A percentile compares a stretch with the other conserved stretches of the same genome.
phyloP scores from a whole-genome alignment of 2,329 filamentous ascomycete genomes.

The Aspergillus udagawae region DNA sequence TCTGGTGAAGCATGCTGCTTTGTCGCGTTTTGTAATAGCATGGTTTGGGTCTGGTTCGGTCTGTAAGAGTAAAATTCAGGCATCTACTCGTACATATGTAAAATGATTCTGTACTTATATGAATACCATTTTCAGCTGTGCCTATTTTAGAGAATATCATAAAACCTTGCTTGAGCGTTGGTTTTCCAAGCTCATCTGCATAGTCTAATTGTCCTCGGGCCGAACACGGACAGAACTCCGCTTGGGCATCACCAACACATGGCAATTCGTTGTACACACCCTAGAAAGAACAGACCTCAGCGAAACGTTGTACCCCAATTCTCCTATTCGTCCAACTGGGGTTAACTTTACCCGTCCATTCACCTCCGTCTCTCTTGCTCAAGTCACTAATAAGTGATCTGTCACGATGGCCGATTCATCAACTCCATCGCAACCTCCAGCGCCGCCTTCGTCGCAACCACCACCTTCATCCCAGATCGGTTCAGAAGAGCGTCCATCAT shows the following conservation, averaged over 20 bases:
- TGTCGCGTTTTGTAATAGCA: not conserved
- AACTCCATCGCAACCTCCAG: conserved; percentile 21
- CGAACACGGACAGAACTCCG: conserved; percentile 2
- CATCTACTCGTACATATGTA: not conserved
- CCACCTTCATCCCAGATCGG: conserved; percentile 20
- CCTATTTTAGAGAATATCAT: not conserved
- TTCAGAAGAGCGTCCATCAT: conserved; percentile 20
- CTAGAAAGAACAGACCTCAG: not conserved
- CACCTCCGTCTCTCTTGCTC: conserved; percentile 16
- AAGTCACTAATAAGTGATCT: conserved; percentile 13
- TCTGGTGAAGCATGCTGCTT: not conserved
- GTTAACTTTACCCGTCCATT: conserved; percentile 5
- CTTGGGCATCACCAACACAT: not conserved
- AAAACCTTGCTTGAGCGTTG: not conserved
- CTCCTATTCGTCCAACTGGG: conserved; percentile 6
- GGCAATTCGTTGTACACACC: not conserved
- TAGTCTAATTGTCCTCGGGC: not conserved
- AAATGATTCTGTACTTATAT: not conserved
- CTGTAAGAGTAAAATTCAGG: not conserved
- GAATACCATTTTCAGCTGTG: not conserved
- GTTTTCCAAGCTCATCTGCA: not conserved
- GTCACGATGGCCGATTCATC: conserved; percentile 34
- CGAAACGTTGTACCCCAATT: not conserved
- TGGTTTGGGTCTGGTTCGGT: not conserved
- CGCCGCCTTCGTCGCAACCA: conserved; percentile 15